Conservation (phyloP, 495 filamentous ascomycete genomes). For the Xylaria flabelliformis region DNA sequence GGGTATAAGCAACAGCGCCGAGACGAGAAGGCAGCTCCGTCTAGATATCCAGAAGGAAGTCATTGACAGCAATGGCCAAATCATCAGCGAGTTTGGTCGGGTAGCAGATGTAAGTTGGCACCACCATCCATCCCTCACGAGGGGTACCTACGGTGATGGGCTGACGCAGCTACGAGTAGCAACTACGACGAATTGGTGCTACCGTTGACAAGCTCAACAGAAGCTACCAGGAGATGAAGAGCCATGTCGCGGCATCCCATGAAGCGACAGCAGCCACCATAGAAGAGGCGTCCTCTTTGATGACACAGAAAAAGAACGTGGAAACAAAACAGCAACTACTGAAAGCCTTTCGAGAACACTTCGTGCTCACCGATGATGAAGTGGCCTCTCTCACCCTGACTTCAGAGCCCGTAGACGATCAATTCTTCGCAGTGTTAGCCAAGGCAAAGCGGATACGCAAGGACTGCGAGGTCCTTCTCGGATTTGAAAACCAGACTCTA, state of each 20-base stretch:
- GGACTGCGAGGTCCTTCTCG: conserved; percentile 87
- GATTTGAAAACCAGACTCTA: conserved; percentile 85
- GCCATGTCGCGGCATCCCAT: conserved; percentile 74
- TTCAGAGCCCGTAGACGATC: conserved; percentile 80
- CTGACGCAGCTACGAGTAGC: conserved; percentile 55
- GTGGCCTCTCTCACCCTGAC: conserved; percentile 71
- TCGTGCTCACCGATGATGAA: conserved; percentile 83
- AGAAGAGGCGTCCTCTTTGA: conserved; percentile 76
- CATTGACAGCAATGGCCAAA: conserved; percentile 89
- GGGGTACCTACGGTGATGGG: not conserved
- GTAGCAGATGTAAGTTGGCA: conserved; percentile 78
- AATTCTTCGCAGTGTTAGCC: conserved; percentile 81
- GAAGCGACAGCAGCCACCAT: conserved; percentile 78
- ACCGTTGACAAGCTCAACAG: conserved; percentile 80
- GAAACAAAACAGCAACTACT: conserved; percentile 87
- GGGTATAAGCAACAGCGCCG: conserved; percentile 74
- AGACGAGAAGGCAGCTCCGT: conserved; percentile 79
- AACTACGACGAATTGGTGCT: conserved; percentile 84
- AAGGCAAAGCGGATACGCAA: conserved; percentile 85
- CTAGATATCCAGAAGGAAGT: conserved; percentile 91
- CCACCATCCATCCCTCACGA: not conserved
- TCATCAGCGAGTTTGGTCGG: conserved; percentile 87
- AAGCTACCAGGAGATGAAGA: conserved; percentile 81
- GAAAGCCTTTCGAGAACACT: conserved; percentile 83
- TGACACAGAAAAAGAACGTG: conserved; percentile 75